A percentile compares a stretch with the other conserved stretches of the same genome.
These are phyloP conservation scores for Cryptococcus hybrid DNA, from an alignment of 1,284 basidiomycete genomes.

Conservation along the genomic window DNA sequence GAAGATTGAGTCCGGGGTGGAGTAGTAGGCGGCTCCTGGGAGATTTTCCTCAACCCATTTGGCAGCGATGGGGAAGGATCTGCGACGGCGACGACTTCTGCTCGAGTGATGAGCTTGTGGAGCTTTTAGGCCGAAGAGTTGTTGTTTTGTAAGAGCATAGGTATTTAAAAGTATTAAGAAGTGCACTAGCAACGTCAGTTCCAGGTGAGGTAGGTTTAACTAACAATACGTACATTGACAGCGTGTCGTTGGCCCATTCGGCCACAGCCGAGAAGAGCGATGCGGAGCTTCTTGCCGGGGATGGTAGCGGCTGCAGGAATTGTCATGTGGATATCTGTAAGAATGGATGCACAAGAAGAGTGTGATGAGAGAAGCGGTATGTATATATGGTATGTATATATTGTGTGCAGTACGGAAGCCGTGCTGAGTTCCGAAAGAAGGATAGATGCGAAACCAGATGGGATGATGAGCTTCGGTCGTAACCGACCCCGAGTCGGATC, in stretches of 20 bases:
- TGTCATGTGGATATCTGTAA: no score
- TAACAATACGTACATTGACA: conserved; percentile 7
- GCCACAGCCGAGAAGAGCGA: conserved; percentile 18
- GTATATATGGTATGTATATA: no score
- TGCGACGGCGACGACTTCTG: conserved; percentile 17
- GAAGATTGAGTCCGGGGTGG: not conserved
- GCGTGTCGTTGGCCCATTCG: conserved; percentile 23
- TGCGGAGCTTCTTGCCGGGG: not conserved
- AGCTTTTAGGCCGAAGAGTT: not conserved
- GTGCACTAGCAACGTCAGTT: conserved; percentile 1
- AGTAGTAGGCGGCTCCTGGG: not conserved
- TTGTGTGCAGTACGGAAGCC: no score
- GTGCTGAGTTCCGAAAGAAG: no score
- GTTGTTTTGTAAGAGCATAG: no score
- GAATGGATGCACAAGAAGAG: no score
- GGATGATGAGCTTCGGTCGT: no score
- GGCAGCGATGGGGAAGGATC: conserved; percentile 7
- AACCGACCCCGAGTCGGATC: no score
- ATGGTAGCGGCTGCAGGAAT: not conserved
- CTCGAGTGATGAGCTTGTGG: conserved; percentile 6
- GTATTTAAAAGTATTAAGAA: not conserved
- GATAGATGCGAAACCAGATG: no score
- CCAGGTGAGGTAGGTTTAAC: not conserved
- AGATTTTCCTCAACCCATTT: conserved; percentile 11
- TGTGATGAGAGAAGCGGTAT: no score